Percentiles rank a stretch among this genome's conserved stretches.
Evolutionary conservation across 345 rosid species (phyloP).

Genomic region (Populus ilicifolia): DNA sequence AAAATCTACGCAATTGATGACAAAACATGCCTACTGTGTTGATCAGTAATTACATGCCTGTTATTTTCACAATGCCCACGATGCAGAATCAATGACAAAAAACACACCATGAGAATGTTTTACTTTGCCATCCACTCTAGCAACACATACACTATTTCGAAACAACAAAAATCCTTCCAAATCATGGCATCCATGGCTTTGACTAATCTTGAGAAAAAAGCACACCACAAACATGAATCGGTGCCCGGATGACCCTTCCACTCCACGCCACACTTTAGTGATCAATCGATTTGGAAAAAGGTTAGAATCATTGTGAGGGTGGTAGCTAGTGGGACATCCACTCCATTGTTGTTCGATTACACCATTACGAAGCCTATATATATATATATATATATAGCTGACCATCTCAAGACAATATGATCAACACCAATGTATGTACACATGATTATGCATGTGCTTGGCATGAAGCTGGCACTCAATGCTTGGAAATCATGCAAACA

Average conservation of each 20-base stretch:
- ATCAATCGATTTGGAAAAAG: neutral
- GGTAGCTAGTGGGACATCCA: neutral
- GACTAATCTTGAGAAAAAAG: constrained; percentile 3
- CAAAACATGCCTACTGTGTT: neutral
- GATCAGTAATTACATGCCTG: neutral
- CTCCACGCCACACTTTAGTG: neutral
- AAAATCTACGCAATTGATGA: no score
- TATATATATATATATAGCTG: no score
- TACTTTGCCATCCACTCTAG: constrained; percentile 8
- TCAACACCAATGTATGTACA: neutral
- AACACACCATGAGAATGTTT: constrained; percentile 1
- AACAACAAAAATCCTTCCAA: neutral
- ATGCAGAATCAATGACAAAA: neutral
- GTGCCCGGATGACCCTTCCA: neutral
- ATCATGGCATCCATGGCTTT: constrained; percentile 8
- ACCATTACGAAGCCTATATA: neutral
- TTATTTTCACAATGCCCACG: neutral
- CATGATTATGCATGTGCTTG: no score
- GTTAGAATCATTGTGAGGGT: neutral
- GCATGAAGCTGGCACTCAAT: neutral
- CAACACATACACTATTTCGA: neutral
- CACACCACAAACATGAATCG: neutral
- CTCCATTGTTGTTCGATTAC: neutral
- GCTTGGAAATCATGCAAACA: neutral
- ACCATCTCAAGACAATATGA: no score